Percentiles rank a stretch among this genome's conserved stretches.
Evolutionary conservation across 371 early-diverging fungal genomes (phyloP).

Genomic region (Entomophthora muscae): DNA sequence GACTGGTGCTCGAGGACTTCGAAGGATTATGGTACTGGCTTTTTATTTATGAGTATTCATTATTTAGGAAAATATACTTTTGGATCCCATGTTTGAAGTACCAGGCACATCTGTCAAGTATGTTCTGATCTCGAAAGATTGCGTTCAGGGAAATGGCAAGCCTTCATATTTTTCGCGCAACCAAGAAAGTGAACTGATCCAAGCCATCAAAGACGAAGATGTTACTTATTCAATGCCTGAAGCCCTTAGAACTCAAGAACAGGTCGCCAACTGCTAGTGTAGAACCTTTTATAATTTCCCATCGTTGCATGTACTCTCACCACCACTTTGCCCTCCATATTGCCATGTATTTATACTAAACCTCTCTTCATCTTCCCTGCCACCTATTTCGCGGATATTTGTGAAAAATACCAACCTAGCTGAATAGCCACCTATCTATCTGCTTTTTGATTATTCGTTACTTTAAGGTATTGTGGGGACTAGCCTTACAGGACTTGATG

Average conservation of each 20-base stretch:
- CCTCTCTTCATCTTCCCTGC: too few species aligned
- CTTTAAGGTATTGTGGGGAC: too few species aligned
- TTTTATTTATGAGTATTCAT: not conserved
- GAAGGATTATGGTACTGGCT: constrained; percentile 50
- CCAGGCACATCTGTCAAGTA: constrained; percentile 51
- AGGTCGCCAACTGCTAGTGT: not conserved
- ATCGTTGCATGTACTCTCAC: not conserved
- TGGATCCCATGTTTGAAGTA: constrained; percentile 68
- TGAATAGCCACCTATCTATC: too few species aligned
- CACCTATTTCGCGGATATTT: too few species aligned
- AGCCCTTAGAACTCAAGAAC: not conserved
- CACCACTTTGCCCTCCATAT: not conserved
- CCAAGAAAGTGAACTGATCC: constrained; percentile 16
- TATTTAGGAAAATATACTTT: constrained; percentile 39
- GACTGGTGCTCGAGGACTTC: constrained; percentile 78
- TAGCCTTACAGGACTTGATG: too few species aligned
- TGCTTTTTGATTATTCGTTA: too few species aligned
- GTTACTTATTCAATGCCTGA: not conserved
- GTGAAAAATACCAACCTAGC: too few species aligned
- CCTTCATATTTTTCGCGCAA: constrained; percentile 39
- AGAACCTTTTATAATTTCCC: not conserved
- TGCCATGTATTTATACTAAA: not conserved
- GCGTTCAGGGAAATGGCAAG: constrained; percentile 31
- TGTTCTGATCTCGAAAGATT: constrained; percentile 48
- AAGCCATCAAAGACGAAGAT: not conserved